A percentile compares a stretch with the other conserved stretches of the same genome.
Conservation (phyloP, 352 stramenopile species). For the Aphanomyces cochlioides region DNA sequence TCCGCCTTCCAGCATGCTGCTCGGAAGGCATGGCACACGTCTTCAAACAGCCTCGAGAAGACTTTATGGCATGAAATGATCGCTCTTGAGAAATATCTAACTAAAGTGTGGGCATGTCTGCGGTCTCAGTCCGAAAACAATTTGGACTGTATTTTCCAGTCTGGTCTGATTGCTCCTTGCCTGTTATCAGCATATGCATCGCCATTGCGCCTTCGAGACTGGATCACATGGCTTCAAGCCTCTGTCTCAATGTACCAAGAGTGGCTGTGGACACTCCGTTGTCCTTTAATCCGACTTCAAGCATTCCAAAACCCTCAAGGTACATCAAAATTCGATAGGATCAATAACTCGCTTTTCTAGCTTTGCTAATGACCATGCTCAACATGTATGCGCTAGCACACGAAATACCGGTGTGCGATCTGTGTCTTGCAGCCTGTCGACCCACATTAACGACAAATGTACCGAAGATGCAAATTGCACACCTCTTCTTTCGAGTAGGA, state of each 20-base stretch:
- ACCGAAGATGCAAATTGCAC: background rate
- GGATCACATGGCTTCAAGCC: constrained; percentile 24
- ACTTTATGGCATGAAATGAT: constrained; percentile 3
- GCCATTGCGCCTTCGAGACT: background rate
- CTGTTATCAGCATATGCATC: background rate
- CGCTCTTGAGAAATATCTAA: constrained; percentile 3
- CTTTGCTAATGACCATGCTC: constrained; percentile 12
- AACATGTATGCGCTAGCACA: background rate
- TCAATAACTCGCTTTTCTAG: background rate
- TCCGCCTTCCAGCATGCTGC: constrained; percentile 5
- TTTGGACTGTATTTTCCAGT: background rate
- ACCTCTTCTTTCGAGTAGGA: constrained; percentile 14
- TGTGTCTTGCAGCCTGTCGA: background rate
- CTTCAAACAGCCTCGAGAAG: constrained; percentile 7
- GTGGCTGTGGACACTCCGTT: background rate
- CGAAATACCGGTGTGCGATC: constrained; percentile 1
- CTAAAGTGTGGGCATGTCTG: background rate
- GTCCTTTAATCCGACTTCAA: constrained; percentile 4
- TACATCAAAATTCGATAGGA: background rate
- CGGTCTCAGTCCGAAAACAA: background rate
- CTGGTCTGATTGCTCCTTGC: background rate
- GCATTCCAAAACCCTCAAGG: constrained; percentile 5
- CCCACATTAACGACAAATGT: background rate
- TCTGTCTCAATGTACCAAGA: constrained; percentile 19
- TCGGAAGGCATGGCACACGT: background rate